phyloP scores from a whole-genome alignment of 163 green algal genomes.

The Chlamydomonas reinhardtii region DNA sequence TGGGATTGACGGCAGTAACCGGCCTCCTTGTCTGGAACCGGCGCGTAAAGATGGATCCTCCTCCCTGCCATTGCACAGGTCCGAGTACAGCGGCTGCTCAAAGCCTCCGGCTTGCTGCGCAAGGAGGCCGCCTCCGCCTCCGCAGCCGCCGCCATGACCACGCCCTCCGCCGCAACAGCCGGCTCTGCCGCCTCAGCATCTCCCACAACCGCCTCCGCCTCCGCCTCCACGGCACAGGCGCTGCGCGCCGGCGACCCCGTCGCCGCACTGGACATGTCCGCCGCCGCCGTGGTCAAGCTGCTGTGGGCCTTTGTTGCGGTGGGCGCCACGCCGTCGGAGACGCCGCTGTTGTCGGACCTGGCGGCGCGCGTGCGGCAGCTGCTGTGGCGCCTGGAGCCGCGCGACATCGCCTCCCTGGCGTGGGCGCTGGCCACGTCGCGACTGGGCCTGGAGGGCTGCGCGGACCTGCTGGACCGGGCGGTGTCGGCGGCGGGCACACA shows the following conservation, averaged over 20 bases:
- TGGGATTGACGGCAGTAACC: too few relatives aligned
- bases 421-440: constrained; percentile 41
- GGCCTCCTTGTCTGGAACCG: too few relatives aligned
- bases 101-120: constrained; percentile 3
- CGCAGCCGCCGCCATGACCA: neutral
- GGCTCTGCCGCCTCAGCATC: neutral
- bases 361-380: neutral
- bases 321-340: neutral
- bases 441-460: neutral
- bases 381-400: constrained; percentile 28
- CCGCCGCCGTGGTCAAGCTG: constrained; percentile 34
- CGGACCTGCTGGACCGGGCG: constrained; percentile 9
- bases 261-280: constrained; percentile 3
- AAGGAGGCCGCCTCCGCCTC: constrained; percentile 2
- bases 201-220: neutral
- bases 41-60: too few relatives aligned
- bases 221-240: neutral
- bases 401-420: constrained; percentile 36
- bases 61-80: neutral
- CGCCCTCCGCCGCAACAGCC: neutral
- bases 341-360: constrained; percentile 17
- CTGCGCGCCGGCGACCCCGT: constrained; percentile 10
- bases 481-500: neutral
- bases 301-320: constrained; percentile 49
- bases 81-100: constrained; percentile 27